phyloP scores from a whole-genome alignment of 2,329 filamentous ascomycete genomes.

The Berkeleyomyces rouxiae region DNA sequence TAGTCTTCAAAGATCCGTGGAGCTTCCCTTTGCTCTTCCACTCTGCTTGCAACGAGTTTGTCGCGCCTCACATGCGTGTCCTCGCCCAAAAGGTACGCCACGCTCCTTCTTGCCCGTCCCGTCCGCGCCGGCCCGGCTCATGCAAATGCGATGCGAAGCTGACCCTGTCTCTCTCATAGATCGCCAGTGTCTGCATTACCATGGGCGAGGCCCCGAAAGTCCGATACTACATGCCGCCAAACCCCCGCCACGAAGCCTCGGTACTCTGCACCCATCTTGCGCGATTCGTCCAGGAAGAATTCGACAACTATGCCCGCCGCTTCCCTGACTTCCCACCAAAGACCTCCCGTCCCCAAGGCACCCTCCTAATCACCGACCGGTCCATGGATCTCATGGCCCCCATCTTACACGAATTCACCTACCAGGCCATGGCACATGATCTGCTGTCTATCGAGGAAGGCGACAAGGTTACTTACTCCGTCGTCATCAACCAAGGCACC shows the following conservation, averaged over 20 bases:
- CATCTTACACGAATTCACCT: constrained; percentile 88
- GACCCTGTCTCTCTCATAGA: constrained; percentile 31
- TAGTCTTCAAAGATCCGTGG: constrained; percentile 88
- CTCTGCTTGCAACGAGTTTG: constrained; percentile 69
- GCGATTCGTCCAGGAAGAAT: constrained; percentile 75
- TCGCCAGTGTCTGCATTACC: constrained; percentile 74
- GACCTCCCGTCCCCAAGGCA: constrained; percentile 60
- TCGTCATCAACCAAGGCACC: constrained; percentile 58
- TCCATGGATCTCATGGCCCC: constrained; percentile 86
- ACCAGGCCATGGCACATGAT: constrained; percentile 96
- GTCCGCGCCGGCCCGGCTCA: too few relatives aligned
- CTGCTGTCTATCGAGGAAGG: constrained; percentile 74
- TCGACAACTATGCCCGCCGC: constrained; percentile 76
- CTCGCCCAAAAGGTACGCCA: constrained; percentile 66
- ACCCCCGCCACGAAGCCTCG: constrained; percentile 66
- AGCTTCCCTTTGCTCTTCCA: constrained; percentile 91
- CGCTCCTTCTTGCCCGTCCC: background rate
- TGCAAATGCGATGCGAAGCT: background rate
- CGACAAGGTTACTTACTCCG: constrained; percentile 76
- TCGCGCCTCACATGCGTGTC: constrained; percentile 66
- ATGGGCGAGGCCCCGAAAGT: constrained; percentile 90
- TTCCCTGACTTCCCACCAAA: constrained; percentile 71
- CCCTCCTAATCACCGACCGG: constrained; percentile 75
- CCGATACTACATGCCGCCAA: constrained; percentile 68
- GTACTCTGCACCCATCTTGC: constrained; percentile 80